Conservation (phyloP, 169 alveolate species). For the Plasmodium fragile region DNA sequence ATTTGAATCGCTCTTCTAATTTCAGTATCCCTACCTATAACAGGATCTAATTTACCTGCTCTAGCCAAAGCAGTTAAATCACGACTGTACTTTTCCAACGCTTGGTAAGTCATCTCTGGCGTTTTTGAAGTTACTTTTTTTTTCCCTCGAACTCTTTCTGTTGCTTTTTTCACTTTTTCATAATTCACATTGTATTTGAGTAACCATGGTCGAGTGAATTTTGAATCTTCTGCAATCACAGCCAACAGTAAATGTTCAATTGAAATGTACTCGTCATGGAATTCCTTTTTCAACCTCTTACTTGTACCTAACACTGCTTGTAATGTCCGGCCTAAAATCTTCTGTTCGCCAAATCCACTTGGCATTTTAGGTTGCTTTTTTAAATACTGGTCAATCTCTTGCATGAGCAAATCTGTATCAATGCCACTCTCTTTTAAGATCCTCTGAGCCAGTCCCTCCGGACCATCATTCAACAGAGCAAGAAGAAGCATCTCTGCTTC, state of each 20-base stretch:
- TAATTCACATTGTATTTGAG: constrained; percentile 82
- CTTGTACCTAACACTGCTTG: constrained; percentile 87
- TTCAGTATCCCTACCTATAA: constrained; percentile 91
- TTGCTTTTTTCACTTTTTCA: constrained; percentile 89
- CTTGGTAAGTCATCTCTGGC: constrained; percentile 87
- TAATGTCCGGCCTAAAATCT: constrained; percentile 88
- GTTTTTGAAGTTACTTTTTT: constrained; percentile 89
- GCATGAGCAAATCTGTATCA: constrained; percentile 82
- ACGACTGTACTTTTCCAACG: constrained; percentile 85
- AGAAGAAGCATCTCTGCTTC: constrained; percentile 90
- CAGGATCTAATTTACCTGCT: constrained; percentile 91
- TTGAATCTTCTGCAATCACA: constrained; percentile 89
- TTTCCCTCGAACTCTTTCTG: constrained; percentile 88
- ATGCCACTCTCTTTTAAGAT: constrained; percentile 82
- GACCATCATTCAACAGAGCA: constrained; percentile 83
- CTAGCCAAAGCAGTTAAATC: constrained; percentile 91
- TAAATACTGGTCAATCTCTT: constrained; percentile 86
- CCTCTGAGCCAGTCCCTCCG: constrained; percentile 85
- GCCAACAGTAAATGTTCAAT: constrained; percentile 89
- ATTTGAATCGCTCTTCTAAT: constrained; percentile 90
- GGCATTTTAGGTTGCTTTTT: constrained; percentile 88
- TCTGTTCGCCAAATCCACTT: constrained; percentile 91
- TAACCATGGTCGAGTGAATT: constrained; percentile 88
- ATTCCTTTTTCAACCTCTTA: constrained; percentile 85
- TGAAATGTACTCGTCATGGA: constrained; percentile 88